Conservation (phyloP, 2,329 filamentous ascomycete species). For the Chrysoporthe cubensis region DNA sequence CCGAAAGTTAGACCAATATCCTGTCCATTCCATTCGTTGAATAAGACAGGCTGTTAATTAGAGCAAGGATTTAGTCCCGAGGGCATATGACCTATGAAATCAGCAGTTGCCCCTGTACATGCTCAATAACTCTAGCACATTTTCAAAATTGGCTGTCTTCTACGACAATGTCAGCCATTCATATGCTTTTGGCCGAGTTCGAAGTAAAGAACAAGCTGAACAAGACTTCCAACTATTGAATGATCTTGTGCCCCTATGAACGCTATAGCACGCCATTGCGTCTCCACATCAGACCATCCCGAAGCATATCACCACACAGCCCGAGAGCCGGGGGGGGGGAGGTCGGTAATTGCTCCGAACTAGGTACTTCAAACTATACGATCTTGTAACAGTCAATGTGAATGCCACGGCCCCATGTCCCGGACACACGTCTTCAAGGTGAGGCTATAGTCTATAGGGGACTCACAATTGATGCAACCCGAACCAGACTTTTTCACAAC, state of each 20-base stretch:
- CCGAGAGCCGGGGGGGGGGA: no score
- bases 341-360: no score
- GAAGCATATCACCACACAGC: no score
- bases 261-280: not conserved
- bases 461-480: not conserved
- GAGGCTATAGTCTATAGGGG: not conserved
- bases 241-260: not conserved
- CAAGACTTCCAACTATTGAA: not conserved
- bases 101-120: not conserved
- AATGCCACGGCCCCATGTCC: not conserved
- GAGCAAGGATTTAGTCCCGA: no score
- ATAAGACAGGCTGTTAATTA: no score
- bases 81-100: not conserved
- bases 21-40: no score
- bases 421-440: not conserved
- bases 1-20: not conserved
- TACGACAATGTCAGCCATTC: not conserved
- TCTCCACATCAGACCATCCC: not conserved
- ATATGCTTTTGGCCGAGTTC: no score
- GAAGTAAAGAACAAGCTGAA: no score
- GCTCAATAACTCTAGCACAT: not conserved
- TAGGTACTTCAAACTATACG: no score
- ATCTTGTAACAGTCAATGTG: not conserved
- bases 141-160: not conserved
- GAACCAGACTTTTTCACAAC: not conserved